Evolutionary conservation across 2,329 filamentous ascomycete species (phyloP), one percentile per base, ranked within the genome.

Genomic region (Cladophialophora bantiana): DNA sequence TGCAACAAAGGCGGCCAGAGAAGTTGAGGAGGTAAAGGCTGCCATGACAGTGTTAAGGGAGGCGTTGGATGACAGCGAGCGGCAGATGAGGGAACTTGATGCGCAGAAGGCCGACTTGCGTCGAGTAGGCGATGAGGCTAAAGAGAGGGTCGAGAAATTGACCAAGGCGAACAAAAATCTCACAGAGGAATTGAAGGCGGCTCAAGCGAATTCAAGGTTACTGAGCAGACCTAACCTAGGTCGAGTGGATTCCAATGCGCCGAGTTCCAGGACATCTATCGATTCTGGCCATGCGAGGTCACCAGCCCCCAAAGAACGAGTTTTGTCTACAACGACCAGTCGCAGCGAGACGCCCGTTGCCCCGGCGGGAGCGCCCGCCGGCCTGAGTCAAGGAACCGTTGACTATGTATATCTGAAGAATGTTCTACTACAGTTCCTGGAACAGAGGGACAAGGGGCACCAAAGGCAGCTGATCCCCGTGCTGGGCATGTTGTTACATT

Each of bases 41-140:
- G 91, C 93, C 0, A 93, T 96, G 81, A 84, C 87, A 6, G 89
- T 92, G 71, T 83, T 99, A 36, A 88, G 91, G 1, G 86, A 92
- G 66, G 89, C 93, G 0, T 83, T 99, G 1, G 94, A 98, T 72
- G 91, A 92, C 56, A 94, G 91, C 40, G 95, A 99, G 79, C 89
- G 86, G 75, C 92, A 96, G 78, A 88, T 91, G 0, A 86, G 89
- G 35, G 91, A 95, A n/a, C 83, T 91, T 4, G 94, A 97, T 78
- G 92, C 89, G 79, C 92, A 96, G 75, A 91, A 90, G 70, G 81
- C 83, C 0, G 93, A 97, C 67, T 80, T 96, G 59, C 86, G 91
- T 54, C 87, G 88, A 50, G 84, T 90, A 36, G 84, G 96, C 2
- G 93, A 97, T 72, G 94, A 97, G 71, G 87, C 89, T 34, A 89